Evolutionary conservation across 257 asterid species (phyloP).

Genomic region (Ajuga chamaepitys): DNA sequence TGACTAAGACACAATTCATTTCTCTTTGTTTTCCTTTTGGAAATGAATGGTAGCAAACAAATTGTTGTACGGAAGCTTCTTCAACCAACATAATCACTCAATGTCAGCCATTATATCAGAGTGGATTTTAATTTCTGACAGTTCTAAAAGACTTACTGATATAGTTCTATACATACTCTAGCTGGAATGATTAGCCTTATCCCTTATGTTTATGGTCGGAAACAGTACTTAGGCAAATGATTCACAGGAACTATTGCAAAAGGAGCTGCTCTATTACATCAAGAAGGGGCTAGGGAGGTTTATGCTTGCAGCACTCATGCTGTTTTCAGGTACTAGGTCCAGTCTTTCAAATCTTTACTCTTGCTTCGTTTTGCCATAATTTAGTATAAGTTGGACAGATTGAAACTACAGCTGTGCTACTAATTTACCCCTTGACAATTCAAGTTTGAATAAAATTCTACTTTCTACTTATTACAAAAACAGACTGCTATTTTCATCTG

Average conservation of each 20-base stretch:
- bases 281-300: constrained; percentile 98
- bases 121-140: not conserved
- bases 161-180: not conserved
- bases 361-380: not conserved
- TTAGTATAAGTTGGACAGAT: not conserved
- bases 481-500: not conserved
- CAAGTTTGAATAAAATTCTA: not conserved
- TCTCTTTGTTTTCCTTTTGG: not conserved
- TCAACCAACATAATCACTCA: not conserved
- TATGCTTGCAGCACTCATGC: constrained; percentile 96
- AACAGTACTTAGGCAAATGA: constrained; percentile 13
- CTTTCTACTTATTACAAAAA: not conserved
- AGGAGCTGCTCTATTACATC: constrained; percentile 89
- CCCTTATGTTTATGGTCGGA: constrained; percentile 4
- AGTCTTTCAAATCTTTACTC: constrained; percentile 1
- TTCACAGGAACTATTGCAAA: constrained; percentile 78
- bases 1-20: not conserved
- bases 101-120: not conserved
- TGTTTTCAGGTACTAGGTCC: constrained; percentile 65
- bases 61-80: not conserved
- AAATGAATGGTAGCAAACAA: not conserved
- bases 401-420: not conserved
- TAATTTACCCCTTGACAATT: not conserved
- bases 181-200: not conserved
- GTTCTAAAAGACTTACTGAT: not conserved